Evolutionary conservation across 305 asterid species (phyloP).

Genomic region (Fraxinus dipetala): DNA sequence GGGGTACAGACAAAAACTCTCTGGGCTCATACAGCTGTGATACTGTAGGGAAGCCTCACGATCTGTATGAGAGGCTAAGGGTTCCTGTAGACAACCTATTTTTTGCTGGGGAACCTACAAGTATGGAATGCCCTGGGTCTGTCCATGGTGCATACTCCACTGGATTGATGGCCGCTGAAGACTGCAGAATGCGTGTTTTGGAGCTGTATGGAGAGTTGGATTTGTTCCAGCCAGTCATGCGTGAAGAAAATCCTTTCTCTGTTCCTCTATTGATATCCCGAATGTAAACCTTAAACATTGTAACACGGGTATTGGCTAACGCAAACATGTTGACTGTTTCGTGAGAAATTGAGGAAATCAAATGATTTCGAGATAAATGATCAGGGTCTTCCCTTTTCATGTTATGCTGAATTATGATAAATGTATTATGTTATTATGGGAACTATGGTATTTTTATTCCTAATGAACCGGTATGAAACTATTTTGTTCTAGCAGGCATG

Average conservation of each 20-base stretch:
- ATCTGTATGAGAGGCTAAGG: slow-evolving; percentile 73
- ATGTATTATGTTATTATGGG: background rate
- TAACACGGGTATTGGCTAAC: background rate
- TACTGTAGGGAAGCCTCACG: slow-evolving; percentile 78
- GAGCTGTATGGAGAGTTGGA: slow-evolving; percentile 88
- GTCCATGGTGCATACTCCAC: slow-evolving; percentile 96
- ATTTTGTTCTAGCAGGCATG: background rate
- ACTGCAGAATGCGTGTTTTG: slow-evolving; percentile 90
- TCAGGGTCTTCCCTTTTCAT: slow-evolving; percentile 21
- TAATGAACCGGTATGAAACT: background rate
- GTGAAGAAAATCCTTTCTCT: slow-evolving; percentile 7
- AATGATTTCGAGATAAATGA: slow-evolving; percentile 28
- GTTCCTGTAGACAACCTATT: slow-evolving; percentile 86
- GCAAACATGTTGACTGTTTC: slow-evolving; percentile 26
- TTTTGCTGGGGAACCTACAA: slow-evolving; percentile 95
- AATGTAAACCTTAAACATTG: slow-evolving; percentile 29
- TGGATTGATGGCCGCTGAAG: slow-evolving; percentile 93
- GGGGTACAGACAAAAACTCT: slow-evolving; percentile 78
- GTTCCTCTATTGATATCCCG: slow-evolving; percentile 49
- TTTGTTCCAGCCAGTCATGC: slow-evolving; percentile 74
- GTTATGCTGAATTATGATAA: background rate
- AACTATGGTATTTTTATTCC: background rate
- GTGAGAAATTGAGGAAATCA: slow-evolving; percentile 28
- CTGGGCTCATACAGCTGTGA: slow-evolving; percentile 93
- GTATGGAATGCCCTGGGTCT: slow-evolving; percentile 79